Percentiles rank a stretch among this genome's conserved stretches.
phyloP scores from a whole-genome alignment of 2,329 filamentous ascomycete species.

The Bisporella sp. region DNA sequence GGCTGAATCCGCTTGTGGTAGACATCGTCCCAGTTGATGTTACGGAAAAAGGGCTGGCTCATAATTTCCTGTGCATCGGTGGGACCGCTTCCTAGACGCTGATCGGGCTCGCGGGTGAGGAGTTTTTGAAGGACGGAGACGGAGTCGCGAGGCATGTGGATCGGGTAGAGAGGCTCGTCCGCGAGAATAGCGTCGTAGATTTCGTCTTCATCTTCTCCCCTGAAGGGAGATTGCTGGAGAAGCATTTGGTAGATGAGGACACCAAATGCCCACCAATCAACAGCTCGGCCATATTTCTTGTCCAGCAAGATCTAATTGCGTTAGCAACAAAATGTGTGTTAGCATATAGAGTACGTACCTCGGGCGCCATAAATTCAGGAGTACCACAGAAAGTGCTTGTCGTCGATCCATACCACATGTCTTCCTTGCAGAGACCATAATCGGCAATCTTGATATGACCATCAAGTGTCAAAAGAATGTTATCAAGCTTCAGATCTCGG shows the following conservation, averaged over 20 bases:
- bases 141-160: constrained; percentile 96
- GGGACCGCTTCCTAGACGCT: constrained; percentile 85
- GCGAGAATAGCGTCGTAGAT: constrained; percentile 98
- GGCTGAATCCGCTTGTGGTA: constrained; percentile 89
- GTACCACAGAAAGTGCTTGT: constrained; percentile 98
- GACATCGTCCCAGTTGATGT: constrained; percentile 98
- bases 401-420: constrained; percentile 98
- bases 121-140: constrained; percentile 98
- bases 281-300: constrained; percentile 95
- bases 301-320: constrained; percentile 74
- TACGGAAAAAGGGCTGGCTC: constrained; percentile 97
- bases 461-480: constrained; percentile 89
- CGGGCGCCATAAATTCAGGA: constrained; percentile 99
- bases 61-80: constrained; percentile 98
- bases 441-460: constrained; percentile 98
- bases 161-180: constrained; percentile 94
- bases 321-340: constrained; percentile 23
- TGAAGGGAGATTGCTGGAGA: constrained; percentile 95
- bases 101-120: constrained; percentile 87
- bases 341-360: constrained; percentile 48
- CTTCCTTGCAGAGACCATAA: constrained; percentile 98
- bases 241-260: constrained; percentile 99
- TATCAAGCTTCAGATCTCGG: constrained; percentile 71
- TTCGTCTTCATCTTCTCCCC: constrained; percentile 97
- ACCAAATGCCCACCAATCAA: constrained; percentile 99